Evolutionary conservation across 1,284 basidiomycete genomes (phyloP).

Genomic region (Malassezia sympodialis): DNA sequence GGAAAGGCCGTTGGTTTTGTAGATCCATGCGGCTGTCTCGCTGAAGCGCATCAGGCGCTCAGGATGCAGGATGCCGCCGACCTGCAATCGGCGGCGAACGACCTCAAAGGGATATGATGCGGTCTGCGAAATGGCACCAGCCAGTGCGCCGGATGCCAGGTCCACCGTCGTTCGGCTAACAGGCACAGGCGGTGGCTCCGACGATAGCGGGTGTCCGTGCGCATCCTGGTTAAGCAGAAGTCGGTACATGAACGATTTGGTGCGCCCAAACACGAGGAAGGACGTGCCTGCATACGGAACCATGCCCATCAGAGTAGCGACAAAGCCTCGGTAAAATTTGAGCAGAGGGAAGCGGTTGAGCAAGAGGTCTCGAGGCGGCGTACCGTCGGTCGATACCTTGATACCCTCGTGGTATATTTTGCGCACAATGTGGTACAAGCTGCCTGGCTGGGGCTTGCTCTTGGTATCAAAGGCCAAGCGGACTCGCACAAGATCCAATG

Average conservation of each 20-base stretch:
- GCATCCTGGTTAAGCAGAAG: conserved; percentile 27
- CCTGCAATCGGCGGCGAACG: conserved; percentile 84
- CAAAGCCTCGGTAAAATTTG: conserved; percentile 91
- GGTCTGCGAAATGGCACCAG: conserved; percentile 79
- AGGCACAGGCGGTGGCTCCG: not conserved
- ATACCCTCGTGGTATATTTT: conserved; percentile 44
- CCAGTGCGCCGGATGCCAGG: conserved; percentile 74
- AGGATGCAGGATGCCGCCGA: conserved; percentile 57
- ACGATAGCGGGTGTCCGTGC: conserved; percentile 2
- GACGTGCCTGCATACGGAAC: conserved; percentile 93
- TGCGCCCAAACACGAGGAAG: conserved; percentile 58
- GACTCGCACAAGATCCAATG: conserved; percentile 86
- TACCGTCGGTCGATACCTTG: conserved; percentile 56
- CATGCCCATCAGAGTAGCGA: conserved; percentile 55
- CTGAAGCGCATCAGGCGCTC: conserved; percentile 36
- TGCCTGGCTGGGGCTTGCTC: conserved; percentile 39
- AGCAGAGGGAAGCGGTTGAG: conserved; percentile 49
- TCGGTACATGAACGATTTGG: conserved; percentile 34
- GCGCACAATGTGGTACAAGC: conserved; percentile 28
- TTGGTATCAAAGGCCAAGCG: conserved; percentile 82
- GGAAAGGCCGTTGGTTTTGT: conserved; percentile 61
- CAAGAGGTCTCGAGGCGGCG: conserved; percentile 16
- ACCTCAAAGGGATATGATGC: conserved; percentile 94
- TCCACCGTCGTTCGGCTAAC: conserved; percentile 50
- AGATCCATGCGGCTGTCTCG: conserved; percentile 55